These are phyloP conservation scores for Zygosaccharomyces pseudobailii DNA, from an alignment of 1,139 yeast genomes.

Conservation along the genomic window DNA sequence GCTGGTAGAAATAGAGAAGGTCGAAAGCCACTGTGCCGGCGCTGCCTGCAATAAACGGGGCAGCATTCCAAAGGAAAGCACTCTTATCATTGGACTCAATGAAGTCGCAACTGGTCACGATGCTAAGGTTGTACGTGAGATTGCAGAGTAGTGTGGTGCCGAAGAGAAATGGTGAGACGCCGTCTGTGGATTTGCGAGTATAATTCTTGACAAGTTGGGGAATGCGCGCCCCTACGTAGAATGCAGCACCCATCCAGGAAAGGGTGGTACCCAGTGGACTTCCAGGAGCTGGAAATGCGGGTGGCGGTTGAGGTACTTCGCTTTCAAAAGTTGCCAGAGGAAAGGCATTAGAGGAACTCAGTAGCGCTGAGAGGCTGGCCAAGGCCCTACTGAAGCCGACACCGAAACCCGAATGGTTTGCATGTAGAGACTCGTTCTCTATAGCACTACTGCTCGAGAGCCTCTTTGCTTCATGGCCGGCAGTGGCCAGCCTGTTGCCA, in stretches of 20 bases:
- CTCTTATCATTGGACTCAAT: conserved; percentile 36
- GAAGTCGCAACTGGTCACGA: conserved; percentile 46
- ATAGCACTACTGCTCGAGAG: background rate
- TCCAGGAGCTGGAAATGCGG: conserved; percentile 12
- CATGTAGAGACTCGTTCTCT: background rate
- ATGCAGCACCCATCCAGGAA: conserved; percentile 78
- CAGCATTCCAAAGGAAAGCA: conserved; percentile 57
- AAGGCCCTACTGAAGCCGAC: background rate
- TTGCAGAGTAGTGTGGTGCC: conserved; percentile 78
- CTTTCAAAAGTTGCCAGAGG: conserved; percentile 12
- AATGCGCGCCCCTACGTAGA: conserved; percentile 72
- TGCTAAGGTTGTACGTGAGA: conserved; percentile 71
- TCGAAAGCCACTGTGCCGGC: conserved; percentile 85
- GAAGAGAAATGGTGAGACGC: conserved; percentile 74
- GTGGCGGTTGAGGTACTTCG: background rate
- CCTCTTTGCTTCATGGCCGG: conserved; percentile 33
- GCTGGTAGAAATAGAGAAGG: conserved; percentile 65
- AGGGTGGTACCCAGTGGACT: conserved; percentile 46
- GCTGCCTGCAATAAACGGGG: conserved; percentile 82
- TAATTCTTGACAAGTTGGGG: conserved; percentile 83
- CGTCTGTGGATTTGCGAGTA: conserved; percentile 72
- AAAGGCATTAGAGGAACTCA: conserved; percentile 9
- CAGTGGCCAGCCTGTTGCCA: conserved; percentile 35
- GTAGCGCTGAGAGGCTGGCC: background rate
- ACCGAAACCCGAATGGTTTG: conserved; percentile 6